phyloP scores from a whole-genome alignment of 495 filamentous ascomycete species.

The Platismatia glauca region DNA sequence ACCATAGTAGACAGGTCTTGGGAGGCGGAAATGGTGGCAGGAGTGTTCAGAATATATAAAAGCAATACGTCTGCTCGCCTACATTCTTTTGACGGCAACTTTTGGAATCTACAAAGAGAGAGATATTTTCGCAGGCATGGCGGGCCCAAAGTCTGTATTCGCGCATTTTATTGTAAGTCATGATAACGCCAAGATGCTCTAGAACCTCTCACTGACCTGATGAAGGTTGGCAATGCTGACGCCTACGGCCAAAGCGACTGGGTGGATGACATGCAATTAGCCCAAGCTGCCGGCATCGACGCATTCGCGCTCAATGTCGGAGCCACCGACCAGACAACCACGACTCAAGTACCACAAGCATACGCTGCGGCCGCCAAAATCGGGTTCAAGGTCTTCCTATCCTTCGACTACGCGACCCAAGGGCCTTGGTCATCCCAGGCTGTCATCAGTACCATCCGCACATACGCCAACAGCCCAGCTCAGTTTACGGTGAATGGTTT shows the following conservation, averaged over 20 bases:
- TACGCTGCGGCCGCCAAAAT: constrained; percentile 48
- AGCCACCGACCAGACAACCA: constrained; percentile 40
- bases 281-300: constrained; percentile 55
- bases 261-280: constrained; percentile 50
- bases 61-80: not conserved
- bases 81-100: no score
- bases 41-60: not conserved
- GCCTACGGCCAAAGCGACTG: constrained; percentile 34
- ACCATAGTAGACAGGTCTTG: no score
- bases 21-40: not conserved
- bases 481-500: constrained; percentile 31
- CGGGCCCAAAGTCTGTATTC: not conserved
- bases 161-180: not conserved
- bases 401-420: constrained; percentile 52
- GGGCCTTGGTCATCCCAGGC: constrained; percentile 38
- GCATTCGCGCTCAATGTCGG: constrained; percentile 65
- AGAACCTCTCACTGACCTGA: not conserved
- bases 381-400: constrained; percentile 56
- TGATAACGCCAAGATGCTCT: not conserved
- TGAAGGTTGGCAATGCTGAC: not conserved
- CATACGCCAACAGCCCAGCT: constrained; percentile 36
- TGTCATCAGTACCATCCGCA: constrained; percentile 49
- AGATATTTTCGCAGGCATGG: not conserved
- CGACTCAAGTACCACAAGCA: constrained; percentile 44
- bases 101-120: no score